Evolutionary conservation across 176 grass and related monocot species (phyloP).

Genomic region (Eleusine indica): DNA sequence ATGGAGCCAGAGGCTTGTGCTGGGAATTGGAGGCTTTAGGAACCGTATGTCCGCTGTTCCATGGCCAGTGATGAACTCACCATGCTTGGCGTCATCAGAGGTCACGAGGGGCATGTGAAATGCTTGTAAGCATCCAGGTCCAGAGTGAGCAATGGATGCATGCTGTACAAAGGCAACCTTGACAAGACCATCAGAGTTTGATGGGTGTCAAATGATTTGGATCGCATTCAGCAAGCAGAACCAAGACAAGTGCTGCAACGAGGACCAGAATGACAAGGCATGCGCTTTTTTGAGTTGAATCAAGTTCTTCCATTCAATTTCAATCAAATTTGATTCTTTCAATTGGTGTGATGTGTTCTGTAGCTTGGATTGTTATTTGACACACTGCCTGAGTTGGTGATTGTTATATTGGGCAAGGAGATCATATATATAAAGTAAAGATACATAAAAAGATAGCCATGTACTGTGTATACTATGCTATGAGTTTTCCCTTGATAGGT

Average conservation of each 20-base stretch:
- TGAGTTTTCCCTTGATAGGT: neutral
- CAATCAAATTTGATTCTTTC: neutral
- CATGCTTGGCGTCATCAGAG: slow-evolving; percentile 52
- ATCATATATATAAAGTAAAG: neutral
- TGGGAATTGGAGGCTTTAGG: too few relatives aligned
- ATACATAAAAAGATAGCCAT: neutral
- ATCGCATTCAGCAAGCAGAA: neutral
- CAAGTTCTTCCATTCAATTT: neutral
- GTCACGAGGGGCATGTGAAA: slow-evolving; percentile 80
- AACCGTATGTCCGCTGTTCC: too few relatives aligned
- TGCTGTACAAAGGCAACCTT: slow-evolving; percentile 81
- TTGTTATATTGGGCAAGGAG: neutral
- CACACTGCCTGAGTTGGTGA: neutral
- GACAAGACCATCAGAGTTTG: slow-evolving; percentile 93
- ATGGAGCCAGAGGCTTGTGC: neutral
- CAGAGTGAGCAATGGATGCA: slow-evolving; percentile 57
- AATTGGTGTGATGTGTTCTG: too few relatives aligned
- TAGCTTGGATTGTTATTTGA: slow-evolving; percentile 17
- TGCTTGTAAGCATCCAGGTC: slow-evolving; percentile 71
- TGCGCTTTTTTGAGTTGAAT: neutral
- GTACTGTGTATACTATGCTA: neutral
- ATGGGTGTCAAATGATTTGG: slow-evolving; percentile 57
- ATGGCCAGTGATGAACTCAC: slow-evolving; percentile 34
- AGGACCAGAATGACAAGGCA: slow-evolving; percentile 10
- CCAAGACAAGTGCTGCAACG: slow-evolving; percentile 16